A percentile compares a stretch with the other conserved stretches of the same genome.
phyloP scores from a whole-genome alignment of 495 filamentous ascomycete genomes.

The Pyronema domesticum region DNA sequence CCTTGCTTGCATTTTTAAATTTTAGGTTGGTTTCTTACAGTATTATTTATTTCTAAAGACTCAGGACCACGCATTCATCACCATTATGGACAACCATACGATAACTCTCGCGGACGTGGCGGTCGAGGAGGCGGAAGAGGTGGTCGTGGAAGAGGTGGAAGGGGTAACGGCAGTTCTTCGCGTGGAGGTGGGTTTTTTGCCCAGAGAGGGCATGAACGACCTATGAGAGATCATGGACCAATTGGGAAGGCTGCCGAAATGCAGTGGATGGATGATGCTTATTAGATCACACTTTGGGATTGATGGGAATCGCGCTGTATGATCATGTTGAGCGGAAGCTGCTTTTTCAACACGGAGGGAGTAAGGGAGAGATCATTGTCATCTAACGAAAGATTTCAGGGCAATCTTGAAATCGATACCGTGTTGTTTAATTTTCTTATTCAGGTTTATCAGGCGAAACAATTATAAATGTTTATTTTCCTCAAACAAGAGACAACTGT shows the following conservation, averaged over 20 bases:
- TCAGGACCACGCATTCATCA: background rate
- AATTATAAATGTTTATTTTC: too few species aligned
- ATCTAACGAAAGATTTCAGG: too few species aligned
- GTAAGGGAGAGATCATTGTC: too few species aligned
- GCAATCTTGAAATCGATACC: too few species aligned
- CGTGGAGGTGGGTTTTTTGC: background rate
- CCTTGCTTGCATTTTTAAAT: background rate
- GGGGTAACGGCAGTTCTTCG: background rate
- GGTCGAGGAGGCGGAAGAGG: background rate
- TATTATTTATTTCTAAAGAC: background rate
- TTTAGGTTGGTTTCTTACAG: conserved; percentile 1
- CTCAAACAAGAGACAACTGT: too few species aligned
- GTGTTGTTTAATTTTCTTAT: too few species aligned
- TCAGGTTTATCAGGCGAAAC: too few species aligned
- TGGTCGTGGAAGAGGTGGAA: background rate
- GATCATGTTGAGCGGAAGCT: too few species aligned
- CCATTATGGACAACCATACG: background rate
- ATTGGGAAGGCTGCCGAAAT: background rate
- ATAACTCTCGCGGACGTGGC: background rate
- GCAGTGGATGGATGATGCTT: background rate
- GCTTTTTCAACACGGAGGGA: too few species aligned
- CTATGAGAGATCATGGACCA: background rate
- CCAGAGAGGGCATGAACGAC: background rate
- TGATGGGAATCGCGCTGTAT: too few species aligned
- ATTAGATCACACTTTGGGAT: background rate